A percentile compares a stretch with the other conserved stretches of the same genome.
These are phyloP conservation scores for Corchorus capsularis DNA, from an alignment of 345 rosid species.

Conservation along the genomic window DNA sequence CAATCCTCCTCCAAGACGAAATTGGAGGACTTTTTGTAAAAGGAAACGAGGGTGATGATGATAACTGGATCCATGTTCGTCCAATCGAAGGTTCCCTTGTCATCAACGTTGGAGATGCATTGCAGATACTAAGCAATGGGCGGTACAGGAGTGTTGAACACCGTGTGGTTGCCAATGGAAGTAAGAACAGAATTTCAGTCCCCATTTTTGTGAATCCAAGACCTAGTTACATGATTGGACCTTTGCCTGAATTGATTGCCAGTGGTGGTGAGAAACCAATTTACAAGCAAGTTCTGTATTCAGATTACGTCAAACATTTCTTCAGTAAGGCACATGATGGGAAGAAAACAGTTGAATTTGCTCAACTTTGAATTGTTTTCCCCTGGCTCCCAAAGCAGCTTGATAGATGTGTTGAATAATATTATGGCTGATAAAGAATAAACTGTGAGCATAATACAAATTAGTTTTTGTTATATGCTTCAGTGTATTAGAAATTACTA, in stretches of 20 bases:
- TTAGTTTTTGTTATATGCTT: too few relatives aligned
- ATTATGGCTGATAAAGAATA: too few relatives aligned
- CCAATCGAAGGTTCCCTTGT: conserved; percentile 30
- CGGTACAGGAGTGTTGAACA: conserved; percentile 28
- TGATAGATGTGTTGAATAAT: too few relatives aligned
- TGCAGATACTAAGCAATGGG: conserved; percentile 34
- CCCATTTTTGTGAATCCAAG: conserved; percentile 27
- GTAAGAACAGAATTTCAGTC: conserved; percentile 27
- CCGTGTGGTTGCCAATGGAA: conserved; percentile 20
- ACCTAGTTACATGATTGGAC: conserved; percentile 20
- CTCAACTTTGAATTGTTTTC: background rate
- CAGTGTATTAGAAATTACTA: too few relatives aligned
- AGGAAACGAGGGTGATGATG: conserved; percentile 8
- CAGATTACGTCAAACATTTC: conserved; percentile 27
- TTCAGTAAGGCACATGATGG: conserved; percentile 30
- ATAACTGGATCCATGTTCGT: conserved; percentile 31
- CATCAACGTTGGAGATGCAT: conserved; percentile 25
- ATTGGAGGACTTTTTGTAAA: conserved; percentile 21
- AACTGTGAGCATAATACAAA: too few relatives aligned
- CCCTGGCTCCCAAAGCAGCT: too few relatives aligned
- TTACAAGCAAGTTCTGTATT: conserved; percentile 25
- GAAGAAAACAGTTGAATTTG: conserved; percentile 24
- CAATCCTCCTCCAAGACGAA: conserved; percentile 28
- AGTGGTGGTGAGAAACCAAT: conserved; percentile 18
- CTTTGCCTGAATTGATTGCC: conserved; percentile 15